Percentiles rank a stretch among this genome's conserved stretches.
phyloP scores from a whole-genome alignment of 2,329 filamentous ascomycete genomes.

The Davidsoniella eucalypti region DNA sequence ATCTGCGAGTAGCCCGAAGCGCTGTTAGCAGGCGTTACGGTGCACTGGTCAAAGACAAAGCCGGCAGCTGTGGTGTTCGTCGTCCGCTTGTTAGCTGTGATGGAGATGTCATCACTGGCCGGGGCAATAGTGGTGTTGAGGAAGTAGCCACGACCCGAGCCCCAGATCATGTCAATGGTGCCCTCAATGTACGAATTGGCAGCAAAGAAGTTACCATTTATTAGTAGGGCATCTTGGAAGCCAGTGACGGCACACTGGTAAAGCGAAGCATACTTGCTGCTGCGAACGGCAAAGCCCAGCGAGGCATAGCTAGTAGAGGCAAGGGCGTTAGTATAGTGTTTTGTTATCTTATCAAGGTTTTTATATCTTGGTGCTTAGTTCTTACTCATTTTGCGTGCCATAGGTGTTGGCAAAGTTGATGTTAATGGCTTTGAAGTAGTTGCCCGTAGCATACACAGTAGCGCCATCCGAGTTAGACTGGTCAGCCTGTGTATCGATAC shows the following conservation, averaged over 20 bases:
- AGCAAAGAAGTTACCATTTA: constrained; percentile 30
- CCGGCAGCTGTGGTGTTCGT: constrained; percentile 22
- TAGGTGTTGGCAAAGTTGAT: constrained; percentile 34
- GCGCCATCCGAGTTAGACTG: constrained; percentile 36
- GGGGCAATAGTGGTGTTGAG: constrained; percentile 20
- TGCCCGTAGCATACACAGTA: constrained; percentile 28
- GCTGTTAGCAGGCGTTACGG: constrained; percentile 15
- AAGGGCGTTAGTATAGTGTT: too few relatives aligned
- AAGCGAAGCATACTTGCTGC: constrained; percentile 4
- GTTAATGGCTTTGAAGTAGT: constrained; percentile 44
- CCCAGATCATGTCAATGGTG: constrained; percentile 26
- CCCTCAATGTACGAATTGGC: constrained; percentile 27
- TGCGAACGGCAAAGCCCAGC: constrained; percentile 16
- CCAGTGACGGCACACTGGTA: constrained; percentile 30
- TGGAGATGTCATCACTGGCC: constrained; percentile 18
- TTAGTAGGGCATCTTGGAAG: constrained; percentile 34
- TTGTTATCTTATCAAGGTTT: constrained; percentile 7
- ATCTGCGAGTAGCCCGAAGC: constrained; percentile 21
- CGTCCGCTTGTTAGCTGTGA: constrained; percentile 23
- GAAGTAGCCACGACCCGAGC: constrained; percentile 24
- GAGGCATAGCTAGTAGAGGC: constrained; percentile 29
- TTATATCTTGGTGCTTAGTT: constrained; percentile 22
- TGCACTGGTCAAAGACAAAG: constrained; percentile 21
- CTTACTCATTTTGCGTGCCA: background rate
- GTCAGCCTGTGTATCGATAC: constrained; percentile 19